phyloP scores from a whole-genome alignment of 306 rosid species.

The Cicer yamashitae region DNA sequence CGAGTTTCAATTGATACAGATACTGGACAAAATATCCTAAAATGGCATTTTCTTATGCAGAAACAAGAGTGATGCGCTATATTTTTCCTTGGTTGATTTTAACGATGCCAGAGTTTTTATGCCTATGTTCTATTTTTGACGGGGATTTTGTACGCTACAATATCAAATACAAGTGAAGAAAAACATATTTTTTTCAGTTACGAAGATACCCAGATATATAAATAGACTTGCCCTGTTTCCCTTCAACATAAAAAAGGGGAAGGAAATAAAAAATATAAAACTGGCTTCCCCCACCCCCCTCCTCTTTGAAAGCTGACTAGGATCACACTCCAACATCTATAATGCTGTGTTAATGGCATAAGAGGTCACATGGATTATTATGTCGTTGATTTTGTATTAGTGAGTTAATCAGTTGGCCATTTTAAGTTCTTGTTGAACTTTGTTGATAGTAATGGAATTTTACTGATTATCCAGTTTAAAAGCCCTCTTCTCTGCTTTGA shows the following conservation, averaged over 20 bases:
- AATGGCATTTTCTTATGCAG: not conserved
- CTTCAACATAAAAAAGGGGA: not conserved
- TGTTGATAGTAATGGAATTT: not conserved
- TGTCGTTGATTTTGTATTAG: not conserved
- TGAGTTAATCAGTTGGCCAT: constrained; percentile 25
- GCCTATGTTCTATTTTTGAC: constrained; percentile 17
- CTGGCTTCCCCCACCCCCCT: not conserved
- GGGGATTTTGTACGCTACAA: not conserved
- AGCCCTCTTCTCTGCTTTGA: constrained; percentile 20
- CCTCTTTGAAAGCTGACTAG: constrained; percentile 2
- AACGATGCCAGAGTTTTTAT: not conserved
- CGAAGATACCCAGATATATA: not conserved
- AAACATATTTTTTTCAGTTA: not conserved
- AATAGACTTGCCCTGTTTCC: not conserved
- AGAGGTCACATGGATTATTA: constrained; percentile 7
- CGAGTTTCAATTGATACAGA: constrained; percentile 4
- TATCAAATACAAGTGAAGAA: not conserved
- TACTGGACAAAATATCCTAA: not conserved
- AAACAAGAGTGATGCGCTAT: not conserved
- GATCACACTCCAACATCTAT: not conserved
- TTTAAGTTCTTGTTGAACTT: constrained; percentile 24
- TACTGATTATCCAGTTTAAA: constrained; percentile 2
- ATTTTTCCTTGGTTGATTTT: constrained; percentile 19
- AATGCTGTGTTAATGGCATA: not conserved
- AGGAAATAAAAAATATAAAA: not conserved